A percentile compares a stretch with the other conserved stretches of the same genome.
Conservation (phyloP, 1,284 basidiomycete species). For the Ceratobasidium sp. region DNA sequence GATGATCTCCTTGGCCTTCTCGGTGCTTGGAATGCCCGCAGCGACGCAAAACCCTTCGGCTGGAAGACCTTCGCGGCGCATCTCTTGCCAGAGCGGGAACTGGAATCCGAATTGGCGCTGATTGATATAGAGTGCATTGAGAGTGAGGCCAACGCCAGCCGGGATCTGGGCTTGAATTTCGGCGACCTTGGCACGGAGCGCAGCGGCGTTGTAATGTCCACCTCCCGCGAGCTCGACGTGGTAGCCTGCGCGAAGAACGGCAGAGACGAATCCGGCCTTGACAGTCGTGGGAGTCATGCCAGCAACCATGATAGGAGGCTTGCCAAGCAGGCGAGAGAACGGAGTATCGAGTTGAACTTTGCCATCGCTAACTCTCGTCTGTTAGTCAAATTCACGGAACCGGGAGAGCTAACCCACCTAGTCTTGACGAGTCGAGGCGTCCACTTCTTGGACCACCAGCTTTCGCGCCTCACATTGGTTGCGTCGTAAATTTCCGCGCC, state of each 20-base stretch:
- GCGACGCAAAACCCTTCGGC: constrained; percentile 98
- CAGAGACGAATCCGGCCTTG: constrained; percentile 89
- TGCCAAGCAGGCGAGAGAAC: constrained; percentile 93
- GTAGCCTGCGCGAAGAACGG: constrained; percentile 91
- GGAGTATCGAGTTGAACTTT: constrained; percentile 92
- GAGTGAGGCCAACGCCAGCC: constrained; percentile 87
- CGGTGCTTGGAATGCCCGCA: constrained; percentile 90
- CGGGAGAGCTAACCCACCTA: constrained; percentile 58
- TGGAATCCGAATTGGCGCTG: constrained; percentile 97
- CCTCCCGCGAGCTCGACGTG: constrained; percentile 98
- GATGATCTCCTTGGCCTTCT: constrained; percentile 95
- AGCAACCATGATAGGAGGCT: constrained; percentile 97
- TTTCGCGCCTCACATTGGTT: constrained; percentile 72
- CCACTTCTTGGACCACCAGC: constrained; percentile 91
- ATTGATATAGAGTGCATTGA: constrained; percentile 98
- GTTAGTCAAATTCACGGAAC: constrained; percentile 5
- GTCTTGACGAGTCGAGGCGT: constrained; percentile 87
- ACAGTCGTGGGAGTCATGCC: constrained; percentile 98
- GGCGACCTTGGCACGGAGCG: constrained; percentile 86
- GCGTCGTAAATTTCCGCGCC: constrained; percentile 84
- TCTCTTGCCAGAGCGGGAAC: constrained; percentile 95
- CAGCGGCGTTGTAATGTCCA: constrained; percentile 91
- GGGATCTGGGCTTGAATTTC: constrained; percentile 87
- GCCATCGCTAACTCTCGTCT: constrained; percentile 69
- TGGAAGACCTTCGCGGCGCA: constrained; percentile 93